Evolutionary conservation across 2,329 filamentous ascomycete genomes (phyloP), one percentile per base, ranked within the genome.

Genomic region (Meredithiella fracta): DNA sequence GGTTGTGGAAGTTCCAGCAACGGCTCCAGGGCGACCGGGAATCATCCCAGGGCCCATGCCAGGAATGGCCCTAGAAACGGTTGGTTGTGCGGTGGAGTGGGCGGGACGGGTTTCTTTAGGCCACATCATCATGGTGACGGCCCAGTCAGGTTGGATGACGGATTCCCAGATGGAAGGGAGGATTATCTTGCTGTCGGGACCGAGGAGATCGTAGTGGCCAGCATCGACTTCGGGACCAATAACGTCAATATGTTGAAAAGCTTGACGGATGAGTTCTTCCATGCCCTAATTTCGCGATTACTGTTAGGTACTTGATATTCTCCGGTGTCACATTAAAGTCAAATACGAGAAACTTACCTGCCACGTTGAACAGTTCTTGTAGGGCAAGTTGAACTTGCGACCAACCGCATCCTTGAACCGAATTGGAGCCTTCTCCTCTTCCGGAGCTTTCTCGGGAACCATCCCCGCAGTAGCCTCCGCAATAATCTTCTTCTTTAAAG

Each of bases 391-490:
- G 67, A 94, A 96, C 67, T 94, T 95, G 61, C 90, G 78, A 31
- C 87, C 86, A 15, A 96, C 81, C 0, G 89, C 89, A 66, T 96
- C 90, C 69, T 94, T 94, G 71, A 94, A 94, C 62, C 83, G 83
- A 66, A 95, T 86, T 1, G 86, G 86, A 47, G 81, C 74, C 67
- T 87, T 85, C 42, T 82, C 77, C 37, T 59, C 57, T 61, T 67
- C 70, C 60, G 73, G 72, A 62, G 73, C 73, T 63, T 73, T 73
- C 54, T 74, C 73, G 38, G 73, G 71, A 38, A 74, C 62, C 20
- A 73, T 61, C 60, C 69, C 72, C 51, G 73, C 72, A 60, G 72
- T 75, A n/a, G 75, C 71, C 4, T 74, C 73, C 53, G 79, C 76
- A 54, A 80, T 73, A 0, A 75, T 74, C 61, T 77, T 74, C 62